A percentile compares a stretch with the other conserved stretches of the same genome.
Evolutionary conservation across 1,284 basidiomycete genomes (phyloP).

Genomic region (Puccinia horiana): DNA sequence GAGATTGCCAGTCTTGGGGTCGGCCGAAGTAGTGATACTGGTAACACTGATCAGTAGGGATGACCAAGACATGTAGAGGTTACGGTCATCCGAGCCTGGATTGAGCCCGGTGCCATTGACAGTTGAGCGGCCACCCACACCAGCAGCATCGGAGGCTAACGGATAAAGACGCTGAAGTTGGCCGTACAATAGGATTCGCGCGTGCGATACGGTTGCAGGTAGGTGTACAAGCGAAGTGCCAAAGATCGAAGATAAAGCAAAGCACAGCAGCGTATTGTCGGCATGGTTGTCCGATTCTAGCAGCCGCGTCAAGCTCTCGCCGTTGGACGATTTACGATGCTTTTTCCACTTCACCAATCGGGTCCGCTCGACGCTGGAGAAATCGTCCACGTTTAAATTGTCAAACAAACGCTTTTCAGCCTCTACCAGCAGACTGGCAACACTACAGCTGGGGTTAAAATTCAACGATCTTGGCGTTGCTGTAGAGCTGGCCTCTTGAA

Average conservation of each 20-base stretch:
- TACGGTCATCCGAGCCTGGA: conserved; percentile 47
- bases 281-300: conserved; percentile 45
- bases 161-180: conserved; percentile 50
- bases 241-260: conserved; percentile 44
- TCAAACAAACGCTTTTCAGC: conserved; percentile 45
- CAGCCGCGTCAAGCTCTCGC: conserved; percentile 39
- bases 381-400: conserved; percentile 22
- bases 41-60: conserved; percentile 44
- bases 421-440: conserved; percentile 34
- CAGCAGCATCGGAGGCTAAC: conserved; percentile 45
- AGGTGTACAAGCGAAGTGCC: conserved; percentile 31
- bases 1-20: conserved; percentile 37
- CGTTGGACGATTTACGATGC: conserved; percentile 37
- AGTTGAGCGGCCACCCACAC: conserved; percentile 37
- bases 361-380: conserved; percentile 37
- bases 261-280: conserved; percentile 38
- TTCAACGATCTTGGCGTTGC: conserved; percentile 39
- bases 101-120: conserved; percentile 36
- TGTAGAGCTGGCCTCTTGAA: conserved; percentile 26
- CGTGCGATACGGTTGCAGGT: conserved; percentile 42
- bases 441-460: conserved; percentile 20
- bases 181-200: conserved; percentile 37
- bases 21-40: conserved; percentile 47
- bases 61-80: conserved; percentile 47
- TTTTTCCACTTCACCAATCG: conserved; percentile 46